These are phyloP conservation scores for Dipteronia sinensis DNA, from an alignment of 345 rosid genomes.

Conservation along the genomic window DNA sequence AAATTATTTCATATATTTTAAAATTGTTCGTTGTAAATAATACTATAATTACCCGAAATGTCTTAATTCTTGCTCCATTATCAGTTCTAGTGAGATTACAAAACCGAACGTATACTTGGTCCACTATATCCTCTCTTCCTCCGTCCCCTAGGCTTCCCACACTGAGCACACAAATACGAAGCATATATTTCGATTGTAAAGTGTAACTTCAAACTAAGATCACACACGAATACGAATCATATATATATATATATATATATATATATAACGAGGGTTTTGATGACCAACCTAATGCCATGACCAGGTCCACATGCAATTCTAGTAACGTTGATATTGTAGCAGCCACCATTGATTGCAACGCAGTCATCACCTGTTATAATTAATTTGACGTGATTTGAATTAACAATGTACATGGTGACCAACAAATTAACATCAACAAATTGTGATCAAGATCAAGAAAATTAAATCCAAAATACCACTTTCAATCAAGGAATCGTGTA, in stretches of 20 bases:
- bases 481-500: slow-evolving; percentile 26
- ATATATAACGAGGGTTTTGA: too few species aligned
- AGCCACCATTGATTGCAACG: slow-evolving; percentile 38
- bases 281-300: slow-evolving; percentile 56
- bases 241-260: too few species aligned
- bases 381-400: too few species aligned
- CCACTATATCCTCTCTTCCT: slow-evolving; percentile 27
- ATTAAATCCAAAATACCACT: too few species aligned
- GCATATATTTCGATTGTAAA: too few species aligned
- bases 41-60: slow-evolving; percentile 38
- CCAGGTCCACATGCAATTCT: slow-evolving; percentile 61
- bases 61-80: slow-evolving; percentile 68
- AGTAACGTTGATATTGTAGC: slow-evolving; percentile 33
- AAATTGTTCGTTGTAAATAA: too few species aligned
- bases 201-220: too few species aligned
- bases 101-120: slow-evolving; percentile 39
- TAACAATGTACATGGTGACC: too few species aligned
- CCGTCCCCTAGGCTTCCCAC: slow-evolving; percentile 57
- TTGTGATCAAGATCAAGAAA: too few species aligned
- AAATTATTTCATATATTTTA: too few species aligned
- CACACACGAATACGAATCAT: too few species aligned
- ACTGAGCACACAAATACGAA: slow-evolving; percentile 24
- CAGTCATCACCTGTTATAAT: slow-evolving; percentile 56
- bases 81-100: slow-evolving; percentile 37
- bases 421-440: too few species aligned